Evolutionary conservation across 2,329 filamentous ascomycete species (phyloP).

Genomic region (Penicillium hesseltinei): DNA sequence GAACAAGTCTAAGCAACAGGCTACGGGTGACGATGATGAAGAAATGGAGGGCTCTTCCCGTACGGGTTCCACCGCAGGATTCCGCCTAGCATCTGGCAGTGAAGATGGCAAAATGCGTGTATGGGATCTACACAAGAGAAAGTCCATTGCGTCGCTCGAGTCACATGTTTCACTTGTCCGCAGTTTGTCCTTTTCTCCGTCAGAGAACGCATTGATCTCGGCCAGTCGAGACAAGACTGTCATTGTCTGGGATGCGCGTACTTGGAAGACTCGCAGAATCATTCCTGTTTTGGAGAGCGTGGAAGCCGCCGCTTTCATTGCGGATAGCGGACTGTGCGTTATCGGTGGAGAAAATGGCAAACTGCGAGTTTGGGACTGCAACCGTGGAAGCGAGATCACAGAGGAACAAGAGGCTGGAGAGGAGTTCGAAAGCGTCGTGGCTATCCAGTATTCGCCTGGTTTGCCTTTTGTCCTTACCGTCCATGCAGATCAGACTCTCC

Average conservation of each 20-base stretch:
- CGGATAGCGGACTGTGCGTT: constrained; percentile 69
- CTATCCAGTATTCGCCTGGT: constrained; percentile 64
- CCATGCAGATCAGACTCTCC: constrained; percentile 84
- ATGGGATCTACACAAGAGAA: constrained; percentile 86
- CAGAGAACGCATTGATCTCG: constrained; percentile 74
- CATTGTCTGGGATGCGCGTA: constrained; percentile 83
- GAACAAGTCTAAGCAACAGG: constrained; percentile 44
- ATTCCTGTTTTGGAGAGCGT: constrained; percentile 82
- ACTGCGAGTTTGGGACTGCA: constrained; percentile 78
- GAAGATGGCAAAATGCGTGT: constrained; percentile 91
- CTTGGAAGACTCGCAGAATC: constrained; percentile 79
- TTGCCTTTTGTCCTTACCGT: constrained; percentile 74
- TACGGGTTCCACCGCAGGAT: constrained; percentile 56
- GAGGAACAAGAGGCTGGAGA: constrained; percentile 62
- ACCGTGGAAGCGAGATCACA: constrained; percentile 75
- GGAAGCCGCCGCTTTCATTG: constrained; percentile 78
- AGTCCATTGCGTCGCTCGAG: constrained; percentile 72
- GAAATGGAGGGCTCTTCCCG: constrained; percentile 44
- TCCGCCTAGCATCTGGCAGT: constrained; percentile 82
- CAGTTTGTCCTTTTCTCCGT: constrained; percentile 73
- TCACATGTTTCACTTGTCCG: constrained; percentile 96
- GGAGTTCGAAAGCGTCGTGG: constrained; percentile 67
- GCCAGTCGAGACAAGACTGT: constrained; percentile 90
- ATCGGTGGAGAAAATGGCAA: constrained; percentile 82
- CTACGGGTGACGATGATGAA: constrained; percentile 35